Conservation (phyloP, 177 flowering plant species). For the Tripterygium wilfordii region DNA sequence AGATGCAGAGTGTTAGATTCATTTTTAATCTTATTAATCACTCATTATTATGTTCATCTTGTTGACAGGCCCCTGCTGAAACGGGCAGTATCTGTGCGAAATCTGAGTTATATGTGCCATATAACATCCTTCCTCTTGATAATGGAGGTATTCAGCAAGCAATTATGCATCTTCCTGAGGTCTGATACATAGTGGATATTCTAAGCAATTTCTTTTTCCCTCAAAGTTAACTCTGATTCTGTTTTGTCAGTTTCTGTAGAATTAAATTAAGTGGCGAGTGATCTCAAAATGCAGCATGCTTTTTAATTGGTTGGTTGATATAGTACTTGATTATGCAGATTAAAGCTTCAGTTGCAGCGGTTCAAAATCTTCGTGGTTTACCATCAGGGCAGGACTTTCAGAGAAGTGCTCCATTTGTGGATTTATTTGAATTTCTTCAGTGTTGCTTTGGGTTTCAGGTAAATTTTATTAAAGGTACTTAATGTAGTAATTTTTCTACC, state of each 20-base stretch:
- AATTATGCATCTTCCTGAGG: constrained; percentile 92
- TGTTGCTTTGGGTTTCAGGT: constrained; percentile 89
- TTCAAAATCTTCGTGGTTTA: constrained; percentile 62
- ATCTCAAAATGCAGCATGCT: neutral
- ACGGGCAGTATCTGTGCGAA: constrained; percentile 37
- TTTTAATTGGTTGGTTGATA: too few species aligned
- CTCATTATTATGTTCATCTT: too few species aligned
- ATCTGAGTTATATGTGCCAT: constrained; percentile 47
- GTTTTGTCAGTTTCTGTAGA: too few species aligned
- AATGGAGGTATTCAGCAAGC: constrained; percentile 69
- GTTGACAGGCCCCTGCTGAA: constrained; percentile 38
- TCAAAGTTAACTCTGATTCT: too few species aligned
- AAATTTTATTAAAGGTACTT: constrained; percentile 1
- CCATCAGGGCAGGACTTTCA: constrained; percentile 42
- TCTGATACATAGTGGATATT: constrained; percentile 23
- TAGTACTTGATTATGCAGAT: constrained; percentile 70
- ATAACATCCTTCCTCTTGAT: constrained; percentile 91
- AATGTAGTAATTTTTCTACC: too few species aligned
- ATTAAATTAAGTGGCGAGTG: neutral
- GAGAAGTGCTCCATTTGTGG: constrained; percentile 29
- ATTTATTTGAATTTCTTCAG: constrained; percentile 79
- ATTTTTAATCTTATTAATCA: too few species aligned
- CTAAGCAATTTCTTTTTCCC: neutral
- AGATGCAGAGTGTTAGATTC: too few species aligned
- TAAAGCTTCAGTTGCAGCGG: constrained; percentile 61